Percentiles rank a stretch among this genome's conserved stretches.
Evolutionary conservation across 164 flowering plant genomes (phyloP).

Genomic region (Piper longum): DNA sequence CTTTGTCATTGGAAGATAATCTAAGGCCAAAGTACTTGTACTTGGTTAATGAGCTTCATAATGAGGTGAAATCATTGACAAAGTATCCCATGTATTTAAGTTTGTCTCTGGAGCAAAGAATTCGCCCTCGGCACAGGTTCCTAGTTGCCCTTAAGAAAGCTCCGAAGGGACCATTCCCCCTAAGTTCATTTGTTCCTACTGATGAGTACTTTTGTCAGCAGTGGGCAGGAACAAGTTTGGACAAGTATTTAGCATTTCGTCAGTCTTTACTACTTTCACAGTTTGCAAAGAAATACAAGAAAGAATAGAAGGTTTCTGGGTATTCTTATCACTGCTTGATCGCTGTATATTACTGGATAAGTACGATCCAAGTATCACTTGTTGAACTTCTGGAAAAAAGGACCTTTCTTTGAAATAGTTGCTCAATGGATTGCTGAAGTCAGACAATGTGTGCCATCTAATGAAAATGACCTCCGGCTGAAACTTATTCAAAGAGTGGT

Average conservation of each 20-base stretch:
- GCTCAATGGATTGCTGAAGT: background rate
- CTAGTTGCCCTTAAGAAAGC: slow-evolving; percentile 79
- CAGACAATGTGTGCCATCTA: background rate
- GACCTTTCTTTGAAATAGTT: background rate
- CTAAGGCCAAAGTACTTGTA: slow-evolving; percentile 82
- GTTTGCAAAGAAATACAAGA: slow-evolving; percentile 63
- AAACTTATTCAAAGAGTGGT: background rate
- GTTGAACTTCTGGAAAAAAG: background rate
- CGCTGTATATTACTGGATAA: too few species aligned
- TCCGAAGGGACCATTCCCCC: slow-evolving; percentile 91
- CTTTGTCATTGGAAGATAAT: slow-evolving; percentile 79
- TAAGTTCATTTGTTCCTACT: slow-evolving; percentile 78
- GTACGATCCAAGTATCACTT: background rate
- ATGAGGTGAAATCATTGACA: slow-evolving; percentile 71
- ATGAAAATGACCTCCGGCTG: background rate
- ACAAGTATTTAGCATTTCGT: slow-evolving; percentile 68
- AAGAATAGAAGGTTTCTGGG: slow-evolving; percentile 8
- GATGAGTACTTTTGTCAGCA: slow-evolving; percentile 87
- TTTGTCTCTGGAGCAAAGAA: slow-evolving; percentile 87
- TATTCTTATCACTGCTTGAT: too few species aligned
- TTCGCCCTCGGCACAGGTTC: slow-evolving; percentile 91
- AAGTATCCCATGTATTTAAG: slow-evolving; percentile 88
- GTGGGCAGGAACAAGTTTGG: slow-evolving; percentile 88
- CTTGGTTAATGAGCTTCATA: slow-evolving; percentile 69
- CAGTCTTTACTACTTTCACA: slow-evolving; percentile 58